Percentiles rank a stretch among this genome's conserved stretches.
These are phyloP conservation scores for Garcia nutans DNA, from an alignment of 345 rosid genomes.

Conservation along the genomic window DNA sequence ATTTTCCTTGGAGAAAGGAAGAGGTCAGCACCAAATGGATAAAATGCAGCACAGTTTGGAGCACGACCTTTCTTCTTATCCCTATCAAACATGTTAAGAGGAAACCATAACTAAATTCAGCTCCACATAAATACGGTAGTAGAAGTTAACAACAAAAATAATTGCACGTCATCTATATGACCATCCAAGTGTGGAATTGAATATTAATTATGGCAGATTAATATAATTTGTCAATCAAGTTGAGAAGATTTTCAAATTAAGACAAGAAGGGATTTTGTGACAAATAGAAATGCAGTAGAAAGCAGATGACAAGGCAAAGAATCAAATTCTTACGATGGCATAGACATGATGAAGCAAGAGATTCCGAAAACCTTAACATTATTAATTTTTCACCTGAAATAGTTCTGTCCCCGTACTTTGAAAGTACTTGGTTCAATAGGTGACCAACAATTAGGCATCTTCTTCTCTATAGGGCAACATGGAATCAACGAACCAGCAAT, in stretches of 20 bases:
- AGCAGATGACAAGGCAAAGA: neutral
- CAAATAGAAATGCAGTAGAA: neutral
- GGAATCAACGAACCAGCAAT: constrained; percentile 70
- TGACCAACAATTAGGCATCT: constrained; percentile 76
- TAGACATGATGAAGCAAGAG: neutral
- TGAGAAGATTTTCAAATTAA: neutral
- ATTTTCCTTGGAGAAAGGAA: constrained; percentile 72
- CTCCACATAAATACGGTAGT: neutral
- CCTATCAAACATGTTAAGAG: constrained; percentile 40
- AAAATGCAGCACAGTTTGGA: constrained; percentile 71
- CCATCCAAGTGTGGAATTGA: neutral
- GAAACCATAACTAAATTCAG: neutral
- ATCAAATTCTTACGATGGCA: neutral
- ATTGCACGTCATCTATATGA: neutral
- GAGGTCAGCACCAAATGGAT: constrained; percentile 92
- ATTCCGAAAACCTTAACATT: constrained; percentile 1
- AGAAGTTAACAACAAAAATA: neutral
- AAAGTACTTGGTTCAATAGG: constrained; percentile 57
- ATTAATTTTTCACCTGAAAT: no score
- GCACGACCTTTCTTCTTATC: constrained; percentile 97
- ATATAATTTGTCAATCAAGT: neutral
- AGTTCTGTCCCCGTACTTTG: constrained; percentile 61
- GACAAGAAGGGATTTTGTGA: neutral
- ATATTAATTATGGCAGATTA: neutral
- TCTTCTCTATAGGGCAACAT: constrained; percentile 63